phyloP scores from a whole-genome alignment of 2,329 filamentous ascomycete genomes.

The Colletotrichum lindemuthianum region DNA sequence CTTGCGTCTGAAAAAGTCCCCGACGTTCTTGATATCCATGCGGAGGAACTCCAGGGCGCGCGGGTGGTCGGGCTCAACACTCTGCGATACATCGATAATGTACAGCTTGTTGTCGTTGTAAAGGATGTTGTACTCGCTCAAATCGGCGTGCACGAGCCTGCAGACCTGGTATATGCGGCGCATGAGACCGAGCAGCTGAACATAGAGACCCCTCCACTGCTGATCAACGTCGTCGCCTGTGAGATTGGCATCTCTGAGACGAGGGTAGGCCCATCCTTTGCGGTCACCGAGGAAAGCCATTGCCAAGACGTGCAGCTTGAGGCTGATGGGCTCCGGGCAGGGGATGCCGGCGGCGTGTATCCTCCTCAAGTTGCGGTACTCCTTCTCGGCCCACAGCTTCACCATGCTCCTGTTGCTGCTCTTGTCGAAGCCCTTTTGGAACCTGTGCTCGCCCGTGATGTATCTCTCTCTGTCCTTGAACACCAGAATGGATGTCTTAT shows the following conservation, averaged over 20 bases:
- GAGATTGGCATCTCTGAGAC: slow-evolving; percentile 87
- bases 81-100: slow-evolving; percentile 98
- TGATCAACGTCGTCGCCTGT: slow-evolving; percentile 72
- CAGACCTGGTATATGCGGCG: slow-evolving; percentile 93
- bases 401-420: slow-evolving; percentile 97
- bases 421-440: slow-evolving; percentile 91
- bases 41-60: slow-evolving; percentile 91
- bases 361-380: slow-evolving; percentile 91
- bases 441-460: slow-evolving; percentile 92
- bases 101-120: slow-evolving; percentile 86
- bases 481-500: slow-evolving; percentile 96
- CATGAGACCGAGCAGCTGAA: slow-evolving; percentile 89
- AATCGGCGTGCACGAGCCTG: slow-evolving; percentile 90
- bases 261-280: slow-evolving; percentile 87
- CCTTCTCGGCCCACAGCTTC: slow-evolving; percentile 98
- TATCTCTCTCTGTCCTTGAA: slow-evolving; percentile 99
- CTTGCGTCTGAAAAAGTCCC: slow-evolving; percentile 89
- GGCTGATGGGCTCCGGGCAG: slow-evolving; percentile 86
- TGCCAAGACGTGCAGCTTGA: slow-evolving; percentile 93
- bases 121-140: slow-evolving; percentile 98
- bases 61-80: slow-evolving; percentile 96
- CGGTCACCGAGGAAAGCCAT: slow-evolving; percentile 93
- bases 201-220: slow-evolving; percentile 82
- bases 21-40: slow-evolving; percentile 98
- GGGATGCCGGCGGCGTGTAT: slow-evolving; percentile 87